Evolutionary conservation across 139 green algal genomes (phyloP).

Genomic region (Eudorina sp.): DNA sequence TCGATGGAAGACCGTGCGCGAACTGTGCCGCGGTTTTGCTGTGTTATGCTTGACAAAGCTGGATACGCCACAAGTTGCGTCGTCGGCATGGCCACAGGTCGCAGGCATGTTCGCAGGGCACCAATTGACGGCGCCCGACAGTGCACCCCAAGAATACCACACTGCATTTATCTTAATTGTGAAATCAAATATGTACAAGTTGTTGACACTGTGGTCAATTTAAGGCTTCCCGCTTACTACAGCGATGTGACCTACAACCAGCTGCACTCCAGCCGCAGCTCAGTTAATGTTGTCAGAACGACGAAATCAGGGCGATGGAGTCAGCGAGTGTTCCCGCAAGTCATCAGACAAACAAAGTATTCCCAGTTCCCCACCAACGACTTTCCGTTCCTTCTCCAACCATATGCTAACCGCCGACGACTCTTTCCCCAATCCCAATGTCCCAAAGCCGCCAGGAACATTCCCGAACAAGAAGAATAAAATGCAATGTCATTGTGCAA

Average conservation of each 20-base stretch:
- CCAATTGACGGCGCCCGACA: conserved; percentile 13
- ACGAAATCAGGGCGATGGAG: too few species aligned
- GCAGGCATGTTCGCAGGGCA: not conserved
- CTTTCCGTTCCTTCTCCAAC: too few species aligned
- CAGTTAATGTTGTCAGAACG: too few species aligned
- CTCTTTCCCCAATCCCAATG: too few species aligned
- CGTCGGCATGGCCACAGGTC: not conserved
- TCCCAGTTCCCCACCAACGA: too few species aligned
- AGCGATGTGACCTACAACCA: not conserved
- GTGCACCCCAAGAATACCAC: not conserved
- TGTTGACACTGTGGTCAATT: not conserved
- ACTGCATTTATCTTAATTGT: not conserved
- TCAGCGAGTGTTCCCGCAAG: too few species aligned
- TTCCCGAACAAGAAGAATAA: too few species aligned
- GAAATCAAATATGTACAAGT: not conserved
- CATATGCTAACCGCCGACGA: too few species aligned
- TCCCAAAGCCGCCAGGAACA: too few species aligned
- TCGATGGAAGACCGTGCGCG: conserved; percentile 26
- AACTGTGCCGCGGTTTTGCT: not conserved
- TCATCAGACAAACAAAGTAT: too few species aligned
- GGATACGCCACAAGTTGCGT: not conserved
- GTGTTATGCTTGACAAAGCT: not conserved
- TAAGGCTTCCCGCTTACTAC: not conserved
- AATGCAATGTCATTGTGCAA: too few species aligned
- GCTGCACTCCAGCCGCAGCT: too few species aligned